Conservation (phyloP, 2,329 filamentous ascomycete species). For the Aspergillus quadrilineatus region DNA sequence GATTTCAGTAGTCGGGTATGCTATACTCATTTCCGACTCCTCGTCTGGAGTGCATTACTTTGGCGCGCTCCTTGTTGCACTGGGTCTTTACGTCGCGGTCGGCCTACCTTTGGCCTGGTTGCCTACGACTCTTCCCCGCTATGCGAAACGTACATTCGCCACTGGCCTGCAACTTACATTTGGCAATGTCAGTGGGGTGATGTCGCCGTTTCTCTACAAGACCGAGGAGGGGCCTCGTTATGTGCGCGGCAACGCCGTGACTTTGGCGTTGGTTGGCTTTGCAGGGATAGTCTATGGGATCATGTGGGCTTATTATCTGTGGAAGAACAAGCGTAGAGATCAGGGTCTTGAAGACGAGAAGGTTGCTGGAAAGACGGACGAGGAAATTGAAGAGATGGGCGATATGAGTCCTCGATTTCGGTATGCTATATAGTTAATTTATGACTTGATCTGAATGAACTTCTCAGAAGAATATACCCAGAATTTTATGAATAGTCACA, state of each 20-base stretch:
- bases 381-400: conserved; percentile 45
- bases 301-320: conserved; percentile 55
- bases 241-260: conserved; percentile 61
- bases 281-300: conserved; percentile 54
- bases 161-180: conserved; percentile 69
- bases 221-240: conserved; percentile 57
- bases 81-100: conserved; percentile 65
- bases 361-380: conserved; percentile 40
- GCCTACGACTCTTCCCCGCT: conserved; percentile 69
- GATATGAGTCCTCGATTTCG: conserved; percentile 43
- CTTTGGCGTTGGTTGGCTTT: conserved; percentile 58
- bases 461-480: no score
- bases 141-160: conserved; percentile 72
- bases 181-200: conserved; percentile 70
- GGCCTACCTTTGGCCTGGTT: conserved; percentile 58
- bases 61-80: conserved; percentile 72
- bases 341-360: conserved; percentile 40
- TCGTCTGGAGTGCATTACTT: conserved; percentile 68
- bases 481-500: no score
- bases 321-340: conserved; percentile 47
- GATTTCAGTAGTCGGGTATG: conserved; percentile 68
- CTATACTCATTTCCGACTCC: conserved; percentile 61
- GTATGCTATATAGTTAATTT: conserved; percentile 36
- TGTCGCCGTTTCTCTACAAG: conserved; percentile 60
- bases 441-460: background rate